Evolutionary conservation across 768 basidiomycete species (phyloP).

Genomic region (Lactarius sp.): DNA sequence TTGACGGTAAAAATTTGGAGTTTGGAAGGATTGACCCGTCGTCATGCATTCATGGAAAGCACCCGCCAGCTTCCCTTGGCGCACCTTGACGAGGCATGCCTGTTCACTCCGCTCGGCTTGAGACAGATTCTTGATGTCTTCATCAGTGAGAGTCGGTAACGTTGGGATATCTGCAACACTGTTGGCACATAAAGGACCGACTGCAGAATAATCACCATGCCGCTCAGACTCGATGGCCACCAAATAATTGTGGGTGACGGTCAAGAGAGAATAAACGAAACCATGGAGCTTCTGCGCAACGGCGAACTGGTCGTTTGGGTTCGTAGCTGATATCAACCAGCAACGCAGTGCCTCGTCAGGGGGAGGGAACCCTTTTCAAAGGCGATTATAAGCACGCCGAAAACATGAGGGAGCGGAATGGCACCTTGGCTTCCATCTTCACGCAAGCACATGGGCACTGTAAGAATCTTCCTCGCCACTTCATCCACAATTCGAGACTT

Average conservation of each 20-base stretch:
- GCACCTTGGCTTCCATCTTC: background rate
- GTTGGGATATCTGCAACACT: background rate
- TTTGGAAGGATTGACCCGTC: background rate
- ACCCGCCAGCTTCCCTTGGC: background rate
- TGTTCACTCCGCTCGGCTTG: background rate
- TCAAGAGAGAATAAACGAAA: background rate
- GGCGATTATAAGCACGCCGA: background rate
- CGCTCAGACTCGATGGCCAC: background rate
- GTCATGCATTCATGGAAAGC: background rate
- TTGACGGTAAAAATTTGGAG: background rate
- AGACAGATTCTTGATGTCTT: background rate
- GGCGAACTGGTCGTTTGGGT: background rate
- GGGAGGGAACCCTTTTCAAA: background rate
- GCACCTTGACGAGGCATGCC: background rate
- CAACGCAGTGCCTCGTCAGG: background rate
- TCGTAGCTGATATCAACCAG: background rate
- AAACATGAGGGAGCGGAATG: background rate
- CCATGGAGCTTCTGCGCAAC: background rate
- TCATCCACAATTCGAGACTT: constrained; percentile 2
- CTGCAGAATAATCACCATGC: background rate
- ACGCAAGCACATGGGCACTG: constrained; percentile 4
- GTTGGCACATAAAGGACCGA: background rate
- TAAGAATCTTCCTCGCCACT: background rate
- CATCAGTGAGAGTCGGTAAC: background rate
- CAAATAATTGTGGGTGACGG: background rate